phyloP scores from a whole-genome alignment of 192 early-diverging fungal species.

The Pilaira anomala region DNA sequence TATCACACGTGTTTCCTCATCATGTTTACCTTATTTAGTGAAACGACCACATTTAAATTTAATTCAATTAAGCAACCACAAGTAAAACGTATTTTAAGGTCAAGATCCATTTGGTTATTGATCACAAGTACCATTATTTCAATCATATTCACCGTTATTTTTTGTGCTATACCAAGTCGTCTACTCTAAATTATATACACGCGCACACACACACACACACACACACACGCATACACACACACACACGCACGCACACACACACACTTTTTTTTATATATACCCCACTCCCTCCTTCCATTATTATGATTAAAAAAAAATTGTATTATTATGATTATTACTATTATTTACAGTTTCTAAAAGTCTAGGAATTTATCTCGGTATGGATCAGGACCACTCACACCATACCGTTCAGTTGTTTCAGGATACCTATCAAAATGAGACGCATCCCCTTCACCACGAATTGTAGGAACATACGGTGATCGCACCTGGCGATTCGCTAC shows the following conservation, averaged over 20 bases:
- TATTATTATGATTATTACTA: not conserved
- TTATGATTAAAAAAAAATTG: not conserved
- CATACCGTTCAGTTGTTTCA: conserved; percentile 90
- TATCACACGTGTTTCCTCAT: no score
- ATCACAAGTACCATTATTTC: conserved; percentile 14
- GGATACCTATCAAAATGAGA: conserved; percentile 95
- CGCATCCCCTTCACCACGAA: conserved; percentile 77
- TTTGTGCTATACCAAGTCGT: conserved; percentile 29
- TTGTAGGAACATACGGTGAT: conserved; percentile 21
- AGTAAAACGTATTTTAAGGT: conserved; percentile 29
- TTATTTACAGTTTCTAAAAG: conserved; percentile 3
- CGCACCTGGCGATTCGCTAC: conserved; percentile 18
- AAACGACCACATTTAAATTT: conserved; percentile 37
- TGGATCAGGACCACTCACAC: conserved; percentile 30
- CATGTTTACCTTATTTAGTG: no score
- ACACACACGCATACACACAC: no score
- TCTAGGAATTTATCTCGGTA: conserved; percentile 17
- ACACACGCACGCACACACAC: not conserved
- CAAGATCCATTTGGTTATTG: conserved; percentile 35
- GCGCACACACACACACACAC: no score
- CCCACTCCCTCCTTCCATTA: not conserved
- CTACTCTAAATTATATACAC: conserved; percentile 20
- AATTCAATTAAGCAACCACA: conserved; percentile 34
- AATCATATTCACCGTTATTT: conserved; percentile 30
- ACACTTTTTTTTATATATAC: not conserved